phyloP scores from a whole-genome alignment of 345 rosid species.

The Citrus cavaleriei region DNA sequence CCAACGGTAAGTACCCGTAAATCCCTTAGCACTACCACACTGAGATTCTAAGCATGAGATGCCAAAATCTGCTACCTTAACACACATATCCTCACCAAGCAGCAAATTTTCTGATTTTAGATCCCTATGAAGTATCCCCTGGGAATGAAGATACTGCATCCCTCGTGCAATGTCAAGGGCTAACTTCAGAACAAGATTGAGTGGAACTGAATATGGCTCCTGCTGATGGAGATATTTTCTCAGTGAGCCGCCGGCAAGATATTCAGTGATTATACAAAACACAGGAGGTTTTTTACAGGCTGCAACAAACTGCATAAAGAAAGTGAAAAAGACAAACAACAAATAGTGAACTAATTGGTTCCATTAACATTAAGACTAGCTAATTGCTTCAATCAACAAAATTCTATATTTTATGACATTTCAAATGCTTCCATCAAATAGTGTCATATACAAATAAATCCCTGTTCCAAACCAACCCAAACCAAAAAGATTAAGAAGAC shows the following conservation, averaged over 20 bases:
- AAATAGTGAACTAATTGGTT: neutral
- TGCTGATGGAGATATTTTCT: constrained; percentile 70
- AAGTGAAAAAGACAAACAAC: neutral
- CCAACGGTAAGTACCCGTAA: constrained; percentile 80
- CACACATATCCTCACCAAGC: constrained; percentile 61
- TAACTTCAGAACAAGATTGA: constrained; percentile 50
- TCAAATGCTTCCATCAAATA: neutral
- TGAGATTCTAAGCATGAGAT: constrained; percentile 74
- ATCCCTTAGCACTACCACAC: constrained; percentile 59
- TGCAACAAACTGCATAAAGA: constrained; percentile 55
- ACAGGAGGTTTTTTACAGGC: constrained; percentile 73
- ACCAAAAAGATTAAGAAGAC: neutral
- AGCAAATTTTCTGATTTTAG: constrained; percentile 77
- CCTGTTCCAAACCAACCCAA: neutral
- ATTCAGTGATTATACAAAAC: constrained; percentile 68
- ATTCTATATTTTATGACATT: neutral
- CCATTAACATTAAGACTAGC: neutral
- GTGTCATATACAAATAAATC: neutral
- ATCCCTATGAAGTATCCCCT: constrained; percentile 69
- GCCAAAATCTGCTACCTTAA: constrained; percentile 79
- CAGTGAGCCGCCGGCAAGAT: constrained; percentile 65
- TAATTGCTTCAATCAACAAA: neutral
- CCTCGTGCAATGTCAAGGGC: constrained; percentile 73
- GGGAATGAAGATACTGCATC: constrained; percentile 73
- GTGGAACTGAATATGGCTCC: constrained; percentile 66